Base-by-base conservation (phyloP, 2,329 filamentous ascomycete genomes). In the Cordyceps farinosa region DNA sequence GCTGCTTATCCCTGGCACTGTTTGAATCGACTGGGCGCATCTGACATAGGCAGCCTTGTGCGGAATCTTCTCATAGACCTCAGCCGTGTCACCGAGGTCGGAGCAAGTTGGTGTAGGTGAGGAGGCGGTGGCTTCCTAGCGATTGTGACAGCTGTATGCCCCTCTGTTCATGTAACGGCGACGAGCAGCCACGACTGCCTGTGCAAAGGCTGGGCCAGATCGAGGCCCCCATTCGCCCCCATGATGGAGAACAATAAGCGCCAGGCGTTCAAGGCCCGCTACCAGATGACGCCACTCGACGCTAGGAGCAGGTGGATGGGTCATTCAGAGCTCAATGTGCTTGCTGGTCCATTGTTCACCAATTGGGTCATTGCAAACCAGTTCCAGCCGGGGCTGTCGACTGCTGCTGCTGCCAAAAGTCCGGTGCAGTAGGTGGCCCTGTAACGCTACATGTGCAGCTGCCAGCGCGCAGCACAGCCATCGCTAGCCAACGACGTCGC, bases 221-320 rank as follows among this genome's bases (percentile, higher is more conserved):
- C 17, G 13, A 60, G 15, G 36, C 47, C 57, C 57, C 36, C 32
- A 60, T 52, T 42, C 57, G 47, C 17, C 57, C 54, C 34, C 22
- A 15, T 51, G 47, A 40, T 42, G 47, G 17, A 15, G 34, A 29
- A 51, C 13, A 51, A 38, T 40, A 59, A 51, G 56, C 56, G 47
- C 36, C 45, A 15, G 34, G 30, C 30, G 32, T 32, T 40, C 55
- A 40, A 22, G 27, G 47, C 47, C 47, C 22, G 47, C 47, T 38
- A 40, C 22, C 3, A 50, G 13, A 52, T 52, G 57, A 38, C 47
- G 57, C 47, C 57, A 60, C 57, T 42, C 7, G 47, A 60, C 45
- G 36, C 57, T 52, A 59, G n/a, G 29, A 47, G 40, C 8, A 57
- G 42, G n/a, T 57, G 42, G 27, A 22, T 34, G 54, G 54, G 13